These are phyloP conservation scores for Glycine tomentella DNA, from an alignment of 306 rosid species.

Conservation along the genomic window DNA sequence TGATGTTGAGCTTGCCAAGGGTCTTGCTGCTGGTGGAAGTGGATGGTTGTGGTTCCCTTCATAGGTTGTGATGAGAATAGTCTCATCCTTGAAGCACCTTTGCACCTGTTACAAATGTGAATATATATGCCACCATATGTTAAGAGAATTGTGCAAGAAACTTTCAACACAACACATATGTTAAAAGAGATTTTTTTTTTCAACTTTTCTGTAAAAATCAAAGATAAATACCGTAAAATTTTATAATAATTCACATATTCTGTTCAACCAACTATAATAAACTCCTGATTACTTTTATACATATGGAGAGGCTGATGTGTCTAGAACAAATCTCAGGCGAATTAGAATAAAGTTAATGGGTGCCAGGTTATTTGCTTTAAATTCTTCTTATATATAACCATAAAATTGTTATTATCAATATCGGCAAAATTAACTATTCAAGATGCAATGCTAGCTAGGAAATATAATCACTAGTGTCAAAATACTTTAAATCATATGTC, in stretches of 20 bases:
- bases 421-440: no score
- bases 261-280: background rate
- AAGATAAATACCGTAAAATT: background rate
- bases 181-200: background rate
- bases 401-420: background rate
- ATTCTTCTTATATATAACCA: background rate
- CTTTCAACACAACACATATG: no score
- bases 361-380: background rate
- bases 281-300: no score
- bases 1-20: slow-evolving; percentile 53
- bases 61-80: slow-evolving; percentile 52
- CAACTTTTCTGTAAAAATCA: background rate
- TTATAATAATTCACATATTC: no score
- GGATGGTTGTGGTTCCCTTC: slow-evolving; percentile 63
- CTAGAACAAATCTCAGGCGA: background rate
- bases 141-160: background rate
- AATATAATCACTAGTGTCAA: background rate
- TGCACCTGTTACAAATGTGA: slow-evolving; percentile 50
- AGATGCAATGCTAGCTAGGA: background rate
- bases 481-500: background rate
- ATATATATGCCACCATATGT: background rate
- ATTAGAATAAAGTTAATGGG: no score
- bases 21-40: slow-evolving; percentile 50
- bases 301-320: no score
- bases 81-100: slow-evolving; percentile 55